These are phyloP conservation scores for Bryum argenteum DNA, from an alignment of 225 moss, liverwort and hornwort species.

Conservation along the genomic window DNA sequence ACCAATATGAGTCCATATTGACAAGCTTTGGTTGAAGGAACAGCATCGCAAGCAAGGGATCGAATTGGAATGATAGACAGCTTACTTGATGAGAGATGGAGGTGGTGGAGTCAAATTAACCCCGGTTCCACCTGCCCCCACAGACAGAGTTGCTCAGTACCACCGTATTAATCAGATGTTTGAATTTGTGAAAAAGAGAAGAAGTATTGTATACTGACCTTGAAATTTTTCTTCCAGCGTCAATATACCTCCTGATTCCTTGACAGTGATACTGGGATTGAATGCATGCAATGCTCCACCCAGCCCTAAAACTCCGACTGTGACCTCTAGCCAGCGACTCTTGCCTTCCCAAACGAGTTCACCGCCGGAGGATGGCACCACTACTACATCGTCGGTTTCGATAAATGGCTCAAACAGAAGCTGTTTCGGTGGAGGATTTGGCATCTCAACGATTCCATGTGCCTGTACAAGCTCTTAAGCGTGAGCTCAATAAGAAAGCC, in stretches of 20 bases:
- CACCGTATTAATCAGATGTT: constrained; percentile 8
- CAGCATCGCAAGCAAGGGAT: no score
- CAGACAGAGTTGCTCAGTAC: constrained; percentile 24
- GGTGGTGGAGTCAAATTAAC: constrained; percentile 99
- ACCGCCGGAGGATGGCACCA: constrained; percentile 48
- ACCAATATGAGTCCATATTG: not conserved
- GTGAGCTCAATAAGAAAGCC: not conserved
- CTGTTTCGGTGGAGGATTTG: constrained; percentile 57
- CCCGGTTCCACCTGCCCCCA: constrained; percentile 94
- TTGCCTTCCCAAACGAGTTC: constrained; percentile 74
- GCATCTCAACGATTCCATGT: constrained; percentile 95
- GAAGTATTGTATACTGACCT: constrained; percentile 44
- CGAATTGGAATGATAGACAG: not conserved
- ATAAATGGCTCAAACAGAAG: constrained; percentile 84
- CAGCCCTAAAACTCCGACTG: constrained; percentile 81
- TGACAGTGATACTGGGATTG: constrained; percentile 97
- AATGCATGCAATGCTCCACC: constrained; percentile 73
- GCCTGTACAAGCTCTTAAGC: constrained; percentile 42
- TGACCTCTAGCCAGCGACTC: constrained; percentile 95
- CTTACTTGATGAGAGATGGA: constrained; percentile 69
- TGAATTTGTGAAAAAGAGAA: not conserved
- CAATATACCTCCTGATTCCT: constrained; percentile 85
- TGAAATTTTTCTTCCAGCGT: constrained; percentile 97
- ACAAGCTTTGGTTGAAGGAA: no score
- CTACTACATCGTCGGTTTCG: constrained; percentile 81